Percentiles rank a stretch among this genome's conserved stretches.
These are phyloP conservation scores for Telfairia occidentalis DNA, from an alignment of 331 rosid species.

Conservation along the genomic window DNA sequence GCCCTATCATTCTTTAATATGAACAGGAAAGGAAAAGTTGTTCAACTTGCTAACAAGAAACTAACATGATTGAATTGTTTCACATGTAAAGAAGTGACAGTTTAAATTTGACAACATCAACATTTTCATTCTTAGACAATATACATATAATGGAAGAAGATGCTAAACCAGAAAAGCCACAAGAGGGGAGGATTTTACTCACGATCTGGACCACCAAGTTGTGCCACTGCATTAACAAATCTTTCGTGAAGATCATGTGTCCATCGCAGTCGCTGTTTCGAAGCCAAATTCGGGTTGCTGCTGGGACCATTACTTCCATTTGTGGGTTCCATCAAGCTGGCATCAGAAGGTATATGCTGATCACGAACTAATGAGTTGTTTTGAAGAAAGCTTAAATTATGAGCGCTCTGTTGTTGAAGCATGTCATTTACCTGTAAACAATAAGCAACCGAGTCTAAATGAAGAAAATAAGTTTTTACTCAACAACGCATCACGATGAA, in stretches of 20 bases:
- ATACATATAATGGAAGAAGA: background rate
- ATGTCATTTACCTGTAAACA: conserved; percentile 25
- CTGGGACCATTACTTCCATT: conserved; percentile 49
- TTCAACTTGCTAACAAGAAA: background rate
- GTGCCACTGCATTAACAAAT: conserved; percentile 91
- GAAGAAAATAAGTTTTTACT: background rate
- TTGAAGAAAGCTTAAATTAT: conserved; percentile 39
- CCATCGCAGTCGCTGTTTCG: conserved; percentile 92
- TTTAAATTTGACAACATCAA: background rate
- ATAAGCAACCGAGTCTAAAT: conserved; percentile 16
- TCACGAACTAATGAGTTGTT: conserved; percentile 49
- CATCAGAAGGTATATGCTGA: conserved; percentile 43
- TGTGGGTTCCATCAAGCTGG: conserved; percentile 53
- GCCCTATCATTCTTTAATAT: background rate
- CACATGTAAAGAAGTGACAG: background rate
- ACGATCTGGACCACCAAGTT: conserved; percentile 99
- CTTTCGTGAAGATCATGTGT: conserved; percentile 92
- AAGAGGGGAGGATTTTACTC: conserved; percentile 36
- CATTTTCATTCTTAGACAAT: background rate
- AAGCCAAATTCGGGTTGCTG: conserved; percentile 55
- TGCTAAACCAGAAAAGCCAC: conserved; percentile 8
- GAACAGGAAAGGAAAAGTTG: background rate
- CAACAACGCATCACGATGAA: background rate
- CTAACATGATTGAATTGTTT: background rate
- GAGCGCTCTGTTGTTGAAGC: conserved; percentile 48